Evolutionary conservation across 768 basidiomycete genomes (phyloP).

Genomic region (Lentinus brumalis): DNA sequence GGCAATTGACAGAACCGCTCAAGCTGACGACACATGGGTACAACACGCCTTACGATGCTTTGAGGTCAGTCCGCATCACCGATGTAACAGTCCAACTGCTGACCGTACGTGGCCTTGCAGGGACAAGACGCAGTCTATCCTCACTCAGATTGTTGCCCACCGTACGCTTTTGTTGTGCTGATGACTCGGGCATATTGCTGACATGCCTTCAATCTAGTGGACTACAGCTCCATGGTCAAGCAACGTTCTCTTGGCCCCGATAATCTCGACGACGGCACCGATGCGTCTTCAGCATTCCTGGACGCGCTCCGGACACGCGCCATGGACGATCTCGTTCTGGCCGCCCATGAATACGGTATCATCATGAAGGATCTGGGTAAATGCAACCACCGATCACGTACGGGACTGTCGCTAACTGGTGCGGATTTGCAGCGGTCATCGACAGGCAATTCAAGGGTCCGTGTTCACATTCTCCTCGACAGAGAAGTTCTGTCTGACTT

Average conservation of each 20-base stretch:
- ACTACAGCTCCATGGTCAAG: conserved; percentile 69
- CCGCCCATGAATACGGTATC: conserved; percentile 84
- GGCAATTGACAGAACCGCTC: conserved; percentile 55
- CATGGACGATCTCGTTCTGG: conserved; percentile 85
- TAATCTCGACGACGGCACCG: conserved; percentile 67
- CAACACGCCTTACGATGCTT: conserved; percentile 77
- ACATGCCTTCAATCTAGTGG: conserved; percentile 34
- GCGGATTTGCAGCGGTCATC: conserved; percentile 61
- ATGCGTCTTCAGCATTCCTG: conserved; percentile 75
- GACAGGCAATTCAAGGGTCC: conserved; percentile 81
- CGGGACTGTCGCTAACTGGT: background rate
- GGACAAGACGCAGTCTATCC: conserved; percentile 85
- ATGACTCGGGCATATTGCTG: no score
- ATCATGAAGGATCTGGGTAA: conserved; percentile 75
- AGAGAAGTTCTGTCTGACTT: background rate
- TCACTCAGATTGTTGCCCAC: conserved; percentile 86
- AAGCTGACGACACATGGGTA: conserved; percentile 83
- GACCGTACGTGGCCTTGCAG: conserved; percentile 14
- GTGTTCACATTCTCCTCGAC: background rate
- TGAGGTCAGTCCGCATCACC: conserved; percentile 33
- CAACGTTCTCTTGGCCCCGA: conserved; percentile 80
- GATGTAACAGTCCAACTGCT: background rate
- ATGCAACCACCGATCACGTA: conserved; percentile 13
- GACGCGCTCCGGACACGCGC: conserved; percentile 81
- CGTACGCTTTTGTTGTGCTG: no score